Percentiles rank a stretch among this genome's conserved stretches.
Conservation (phyloP, 2,329 filamentous ascomycete species). For the Penicillium fuscoglaucum region DNA sequence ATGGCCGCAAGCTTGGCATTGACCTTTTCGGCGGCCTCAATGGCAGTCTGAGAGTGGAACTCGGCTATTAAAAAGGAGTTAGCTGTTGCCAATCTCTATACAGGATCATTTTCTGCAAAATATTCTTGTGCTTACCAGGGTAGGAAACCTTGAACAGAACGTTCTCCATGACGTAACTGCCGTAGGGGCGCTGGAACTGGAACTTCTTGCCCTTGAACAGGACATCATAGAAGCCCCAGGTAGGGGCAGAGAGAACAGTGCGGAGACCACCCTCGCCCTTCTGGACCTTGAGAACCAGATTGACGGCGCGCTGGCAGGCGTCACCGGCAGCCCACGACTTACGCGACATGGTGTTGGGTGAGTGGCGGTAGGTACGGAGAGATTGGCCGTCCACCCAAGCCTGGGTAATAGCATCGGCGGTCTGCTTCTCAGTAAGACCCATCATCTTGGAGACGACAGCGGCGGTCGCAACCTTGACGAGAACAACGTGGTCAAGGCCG, state of each 20-base stretch:
- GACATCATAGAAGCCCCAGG: conserved; percentile 99
- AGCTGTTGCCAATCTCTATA: background rate
- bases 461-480: conserved; percentile 95
- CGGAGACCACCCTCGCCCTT: conserved; percentile 89
- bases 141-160: conserved; percentile 99
- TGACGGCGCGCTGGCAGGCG: conserved; percentile 92
- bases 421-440: conserved; percentile 84
- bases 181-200: conserved; percentile 92
- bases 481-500: conserved; percentile 92
- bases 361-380: conserved; percentile 94
- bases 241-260: conserved; percentile 86
- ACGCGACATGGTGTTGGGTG: conserved; percentile 98
- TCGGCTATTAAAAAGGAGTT: conserved; percentile 59
- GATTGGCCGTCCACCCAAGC: conserved; percentile 97
- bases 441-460: conserved; percentile 96
- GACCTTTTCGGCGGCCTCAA: conserved; percentile 89
- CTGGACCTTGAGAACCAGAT: conserved; percentile 84
- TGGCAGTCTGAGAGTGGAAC: conserved; percentile 98
- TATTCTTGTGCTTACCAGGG: conserved; percentile 62
- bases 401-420: conserved; percentile 91
- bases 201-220: conserved; percentile 96
- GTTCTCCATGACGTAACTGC: conserved; percentile 99
- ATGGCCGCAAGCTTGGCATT: conserved; percentile 76
- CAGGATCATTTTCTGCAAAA: background rate
- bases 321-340: conserved; percentile 99